Conservation (phyloP, 192 early-diverging fungal species). For the Diversispora eburnea region DNA sequence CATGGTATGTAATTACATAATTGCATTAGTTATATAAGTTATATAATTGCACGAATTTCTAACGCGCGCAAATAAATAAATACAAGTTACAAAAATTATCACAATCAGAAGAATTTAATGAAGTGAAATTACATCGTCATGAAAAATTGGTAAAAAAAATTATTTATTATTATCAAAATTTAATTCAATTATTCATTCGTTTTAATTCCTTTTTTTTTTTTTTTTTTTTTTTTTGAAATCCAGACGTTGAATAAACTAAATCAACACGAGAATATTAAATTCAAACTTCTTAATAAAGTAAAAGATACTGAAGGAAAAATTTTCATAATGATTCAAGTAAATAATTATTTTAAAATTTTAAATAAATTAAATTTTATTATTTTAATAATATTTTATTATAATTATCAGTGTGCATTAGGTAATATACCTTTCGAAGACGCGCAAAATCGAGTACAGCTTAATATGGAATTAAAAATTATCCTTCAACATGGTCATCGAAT, state of each 20-base stretch:
- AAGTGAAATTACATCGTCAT: constrained; percentile 24
- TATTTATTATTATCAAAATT: not conserved
- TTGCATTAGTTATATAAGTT: not conserved
- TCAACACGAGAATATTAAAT: constrained; percentile 37
- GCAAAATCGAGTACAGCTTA: constrained; percentile 22
- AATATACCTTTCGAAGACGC: constrained; percentile 31
- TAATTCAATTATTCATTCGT: not conserved
- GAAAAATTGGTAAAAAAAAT: constrained; percentile 31
- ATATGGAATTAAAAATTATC: constrained; percentile 27
- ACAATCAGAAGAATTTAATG: constrained; percentile 30
- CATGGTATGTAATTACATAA: not conserved
- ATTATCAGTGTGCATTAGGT: constrained; percentile 31
- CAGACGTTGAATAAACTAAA: constrained; percentile 31
- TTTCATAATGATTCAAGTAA: constrained; percentile 35
- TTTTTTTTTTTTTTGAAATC: too few species aligned
- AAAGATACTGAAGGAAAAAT: constrained; percentile 28
- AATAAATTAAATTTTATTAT: not conserved
- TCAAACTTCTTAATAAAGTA: constrained; percentile 32
- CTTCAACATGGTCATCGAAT: constrained; percentile 32
- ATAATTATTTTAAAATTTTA: not conserved
- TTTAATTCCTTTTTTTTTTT: too few species aligned
- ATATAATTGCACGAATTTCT: not conserved
- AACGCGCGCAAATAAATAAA: not conserved
- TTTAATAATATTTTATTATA: not conserved
- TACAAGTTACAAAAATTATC: constrained; percentile 33